These are phyloP conservation scores for Colletotrichum sansevieriae DNA, from an alignment of 2,329 filamentous ascomycete genomes.

Conservation along the genomic window DNA sequence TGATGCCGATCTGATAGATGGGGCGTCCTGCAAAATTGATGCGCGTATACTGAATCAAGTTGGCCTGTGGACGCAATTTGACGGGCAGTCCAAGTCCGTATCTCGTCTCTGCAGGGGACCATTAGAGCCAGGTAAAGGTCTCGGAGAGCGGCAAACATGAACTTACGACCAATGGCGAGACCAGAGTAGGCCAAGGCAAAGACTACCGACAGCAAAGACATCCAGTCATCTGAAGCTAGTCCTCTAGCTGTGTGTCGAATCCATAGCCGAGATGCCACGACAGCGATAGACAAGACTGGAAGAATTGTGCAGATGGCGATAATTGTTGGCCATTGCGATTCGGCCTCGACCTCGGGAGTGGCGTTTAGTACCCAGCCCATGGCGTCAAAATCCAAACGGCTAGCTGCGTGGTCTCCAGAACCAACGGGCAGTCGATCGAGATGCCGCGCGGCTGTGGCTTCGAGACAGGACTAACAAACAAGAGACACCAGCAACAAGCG, in stretches of 20 bases:
- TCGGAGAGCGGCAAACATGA: background rate
- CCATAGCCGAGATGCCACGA: slow-evolving; percentile 58
- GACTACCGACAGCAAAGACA: slow-evolving; percentile 54
- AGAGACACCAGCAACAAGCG: slow-evolving; percentile 2
- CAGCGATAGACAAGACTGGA: slow-evolving; percentile 56
- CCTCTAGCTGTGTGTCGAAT: slow-evolving; percentile 58
- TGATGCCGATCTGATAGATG: slow-evolving; percentile 67
- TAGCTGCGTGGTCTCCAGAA: background rate
- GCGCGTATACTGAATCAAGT: slow-evolving; percentile 59
- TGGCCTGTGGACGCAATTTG: slow-evolving; percentile 56
- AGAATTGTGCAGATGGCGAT: slow-evolving; percentile 62
- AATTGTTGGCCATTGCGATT: slow-evolving; percentile 63
- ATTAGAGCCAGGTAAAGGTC: background rate
- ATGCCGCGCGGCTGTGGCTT: background rate
- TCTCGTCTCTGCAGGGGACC: slow-evolving; percentile 58
- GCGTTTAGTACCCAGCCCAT: slow-evolving; percentile 68
- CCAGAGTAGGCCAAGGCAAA: slow-evolving; percentile 64
- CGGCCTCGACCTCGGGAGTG: slow-evolving; percentile 58
- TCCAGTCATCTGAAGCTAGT: slow-evolving; percentile 62
- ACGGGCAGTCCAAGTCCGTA: slow-evolving; percentile 66
- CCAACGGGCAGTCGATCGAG: background rate
- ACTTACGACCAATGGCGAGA: slow-evolving; percentile 64
- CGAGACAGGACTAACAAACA: background rate
- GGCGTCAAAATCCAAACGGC: slow-evolving; percentile 20
- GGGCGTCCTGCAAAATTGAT: slow-evolving; percentile 67